These are phyloP conservation scores for Turritis glabra DNA, from an alignment of 345 rosid genomes.

Conservation along the genomic window DNA sequence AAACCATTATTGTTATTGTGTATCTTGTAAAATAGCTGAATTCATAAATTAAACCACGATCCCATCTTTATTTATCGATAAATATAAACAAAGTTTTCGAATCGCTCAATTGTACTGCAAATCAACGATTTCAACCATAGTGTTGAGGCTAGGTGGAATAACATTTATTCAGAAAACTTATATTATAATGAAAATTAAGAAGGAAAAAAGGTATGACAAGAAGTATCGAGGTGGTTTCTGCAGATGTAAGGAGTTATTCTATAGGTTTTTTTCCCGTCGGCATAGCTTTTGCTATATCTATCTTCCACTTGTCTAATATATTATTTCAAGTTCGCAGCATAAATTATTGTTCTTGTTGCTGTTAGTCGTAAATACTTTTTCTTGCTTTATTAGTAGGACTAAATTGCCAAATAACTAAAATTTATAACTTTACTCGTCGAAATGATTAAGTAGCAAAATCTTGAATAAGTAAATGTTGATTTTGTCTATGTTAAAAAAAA, in stretches of 20 bases:
- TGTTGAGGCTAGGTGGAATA: not conserved
- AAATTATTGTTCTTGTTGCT: not conserved
- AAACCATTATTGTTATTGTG: not conserved
- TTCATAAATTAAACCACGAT: not conserved
- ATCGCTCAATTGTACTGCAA: not conserved
- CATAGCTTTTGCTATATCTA: constrained; percentile 14
- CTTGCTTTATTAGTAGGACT: not conserved
- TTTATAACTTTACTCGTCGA: not conserved
- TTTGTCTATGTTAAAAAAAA: not conserved
- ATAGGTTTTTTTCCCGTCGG: not conserved
- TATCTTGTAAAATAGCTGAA: not conserved
- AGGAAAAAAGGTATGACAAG: not conserved
- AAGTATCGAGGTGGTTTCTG: constrained; percentile 12
- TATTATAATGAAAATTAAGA: not conserved
- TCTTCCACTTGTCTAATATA: constrained; percentile 24
- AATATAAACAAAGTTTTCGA: not conserved
- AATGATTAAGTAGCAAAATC: not conserved
- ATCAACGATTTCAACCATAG: not conserved
- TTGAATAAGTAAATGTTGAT: not conserved
- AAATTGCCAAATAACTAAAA: not conserved
- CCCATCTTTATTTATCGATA: not conserved
- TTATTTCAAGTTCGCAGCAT: not conserved
- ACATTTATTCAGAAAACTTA: not conserved
- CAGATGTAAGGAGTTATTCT: not conserved
- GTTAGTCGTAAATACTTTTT: not conserved